These are phyloP conservation scores for Polytrichum formosum DNA, from an alignment of 225 moss, liverwort and hornwort genomes.

Conservation along the genomic window DNA sequence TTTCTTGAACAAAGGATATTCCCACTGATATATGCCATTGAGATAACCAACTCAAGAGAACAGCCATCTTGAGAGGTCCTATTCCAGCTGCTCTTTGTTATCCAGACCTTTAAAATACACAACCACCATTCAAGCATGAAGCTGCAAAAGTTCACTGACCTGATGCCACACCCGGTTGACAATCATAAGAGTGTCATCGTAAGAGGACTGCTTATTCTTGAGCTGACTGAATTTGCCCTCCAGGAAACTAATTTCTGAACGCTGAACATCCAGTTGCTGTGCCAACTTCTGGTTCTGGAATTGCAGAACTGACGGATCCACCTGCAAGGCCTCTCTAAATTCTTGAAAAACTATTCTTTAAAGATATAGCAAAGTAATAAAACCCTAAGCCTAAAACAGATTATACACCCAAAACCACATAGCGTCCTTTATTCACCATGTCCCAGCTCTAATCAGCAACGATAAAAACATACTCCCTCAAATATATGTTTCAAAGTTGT, in stretches of 20 bases:
- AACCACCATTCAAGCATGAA: neutral
- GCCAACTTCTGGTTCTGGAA: slow-evolving; percentile 88
- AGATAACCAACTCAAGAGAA: too few relatives aligned
- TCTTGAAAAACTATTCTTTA: neutral
- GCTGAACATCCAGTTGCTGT: slow-evolving; percentile 91
- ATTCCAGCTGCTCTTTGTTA: too few relatives aligned
- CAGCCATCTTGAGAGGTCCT: too few relatives aligned
- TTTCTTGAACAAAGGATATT: too few relatives aligned
- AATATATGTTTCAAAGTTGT: too few relatives aligned
- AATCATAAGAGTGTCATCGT: slow-evolving; percentile 82
- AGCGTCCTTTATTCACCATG: too few relatives aligned
- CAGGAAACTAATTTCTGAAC: slow-evolving; percentile 76
- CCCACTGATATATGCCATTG: too few relatives aligned
- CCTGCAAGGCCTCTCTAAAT: slow-evolving; percentile 44
- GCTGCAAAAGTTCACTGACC: slow-evolving; percentile 28
- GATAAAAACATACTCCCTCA: too few relatives aligned
- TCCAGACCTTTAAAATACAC: too few relatives aligned
- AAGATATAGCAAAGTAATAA: neutral
- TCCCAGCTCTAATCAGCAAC: too few relatives aligned
- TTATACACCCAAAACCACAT: neutral
- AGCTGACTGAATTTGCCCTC: slow-evolving; percentile 70
- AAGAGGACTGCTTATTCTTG: slow-evolving; percentile 79
- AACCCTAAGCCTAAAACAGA: neutral
- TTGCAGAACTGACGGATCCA: slow-evolving; percentile 86
- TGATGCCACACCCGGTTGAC: slow-evolving; percentile 84